Percentiles rank a stretch among this genome's conserved stretches.
Evolutionary conservation across 306 rosid genomes (phyloP).

Genomic region (Corylus heterophylla): DNA sequence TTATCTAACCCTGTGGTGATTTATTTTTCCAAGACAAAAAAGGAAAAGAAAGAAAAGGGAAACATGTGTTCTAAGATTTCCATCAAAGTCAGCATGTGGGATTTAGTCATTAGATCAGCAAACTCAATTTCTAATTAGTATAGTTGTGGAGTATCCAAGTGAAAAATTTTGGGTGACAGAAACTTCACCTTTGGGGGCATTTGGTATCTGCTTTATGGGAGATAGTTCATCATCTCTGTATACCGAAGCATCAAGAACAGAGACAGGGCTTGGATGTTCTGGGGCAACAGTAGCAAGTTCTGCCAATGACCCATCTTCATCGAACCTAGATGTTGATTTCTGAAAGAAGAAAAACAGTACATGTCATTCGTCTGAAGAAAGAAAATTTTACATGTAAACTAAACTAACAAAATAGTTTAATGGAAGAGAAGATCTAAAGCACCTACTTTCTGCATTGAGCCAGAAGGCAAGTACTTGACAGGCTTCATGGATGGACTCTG

Average conservation of each 20-base stretch:
- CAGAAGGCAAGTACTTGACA: conserved; percentile 43
- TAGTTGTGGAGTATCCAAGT: neutral
- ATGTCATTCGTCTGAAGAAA: conserved; percentile 2
- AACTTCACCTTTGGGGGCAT: conserved; percentile 57
- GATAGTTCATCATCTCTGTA: conserved; percentile 64
- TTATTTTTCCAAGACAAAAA: neutral
- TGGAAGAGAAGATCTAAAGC: conserved; percentile 29
- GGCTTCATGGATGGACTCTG: conserved; percentile 51
- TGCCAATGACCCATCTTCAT: conserved; percentile 47
- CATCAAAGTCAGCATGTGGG: conserved; percentile 8
- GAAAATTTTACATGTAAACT: conserved; percentile 13
- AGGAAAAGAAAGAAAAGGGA: neutral
- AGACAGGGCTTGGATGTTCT: conserved; percentile 80
- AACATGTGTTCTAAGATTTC: conserved; percentile 2
- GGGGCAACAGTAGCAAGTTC: conserved; percentile 55
- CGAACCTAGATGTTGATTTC: conserved; percentile 50
- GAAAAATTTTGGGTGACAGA: conserved; percentile 11
- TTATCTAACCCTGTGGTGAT: conserved; percentile 8
- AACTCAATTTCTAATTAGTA: conserved; percentile 4
- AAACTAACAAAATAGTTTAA: conserved; percentile 16
- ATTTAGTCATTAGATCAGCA: conserved; percentile 2
- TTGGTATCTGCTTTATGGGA: conserved; percentile 53
- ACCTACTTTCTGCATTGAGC: conserved; percentile 55
- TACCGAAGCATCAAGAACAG: conserved; percentile 70
- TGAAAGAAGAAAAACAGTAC: conserved; percentile 30